Evolutionary conservation across 129 eudicot genomes (phyloP), one percentile per base, ranked within the genome.

Genomic region (Ambrosia trifida): DNA sequence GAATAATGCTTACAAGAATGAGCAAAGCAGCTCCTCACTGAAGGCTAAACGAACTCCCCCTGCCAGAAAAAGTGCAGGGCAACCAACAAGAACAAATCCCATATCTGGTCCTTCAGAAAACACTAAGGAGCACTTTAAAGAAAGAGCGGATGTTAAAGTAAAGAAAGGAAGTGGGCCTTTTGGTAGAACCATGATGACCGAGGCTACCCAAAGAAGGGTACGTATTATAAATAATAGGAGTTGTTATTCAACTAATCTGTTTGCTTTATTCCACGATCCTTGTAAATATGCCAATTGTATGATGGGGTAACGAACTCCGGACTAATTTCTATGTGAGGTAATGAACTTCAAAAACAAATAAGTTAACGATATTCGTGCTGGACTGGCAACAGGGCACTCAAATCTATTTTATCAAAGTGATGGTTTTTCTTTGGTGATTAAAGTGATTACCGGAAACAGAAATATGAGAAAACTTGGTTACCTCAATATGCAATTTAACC

Each of bases 161-260:
- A 65, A 64, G 66, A 83, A 66, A 50, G 49, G 44, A 8, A 66
- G 80, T 44, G 89, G 89, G 63, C 38, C 76, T 64, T 78, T 60
- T 58, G 72, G 81, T 74, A 85, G 80, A 31, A 38, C 69, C 62
- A 82, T 66, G 81, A 94, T 94, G 99, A 58, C 97, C 4, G 96
- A 90, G 43, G 88, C 80, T 31, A 58, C 85, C 43, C 99, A 84
- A 67, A 91, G 83, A 85, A 87, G 82, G 99, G 99, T 94, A 80
- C 47, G 81, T 57, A 9, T 8, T 75, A 31, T 10, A 47, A 13
- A 30, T 54, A 16, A 16, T 13, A 45, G 16, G 60, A 43, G 52
- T 33, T 32, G 19, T 69, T 49, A 28, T 46, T 12, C 38, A 51
- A 68, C 45, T 1, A 13, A 24, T 1, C 43, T 38, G 43, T 38